A percentile compares a stretch with the other conserved stretches of the same genome.
phyloP scores from a whole-genome alignment of 2,329 filamentous ascomycete species.

The Paraconiothyrium brasiliense region DNA sequence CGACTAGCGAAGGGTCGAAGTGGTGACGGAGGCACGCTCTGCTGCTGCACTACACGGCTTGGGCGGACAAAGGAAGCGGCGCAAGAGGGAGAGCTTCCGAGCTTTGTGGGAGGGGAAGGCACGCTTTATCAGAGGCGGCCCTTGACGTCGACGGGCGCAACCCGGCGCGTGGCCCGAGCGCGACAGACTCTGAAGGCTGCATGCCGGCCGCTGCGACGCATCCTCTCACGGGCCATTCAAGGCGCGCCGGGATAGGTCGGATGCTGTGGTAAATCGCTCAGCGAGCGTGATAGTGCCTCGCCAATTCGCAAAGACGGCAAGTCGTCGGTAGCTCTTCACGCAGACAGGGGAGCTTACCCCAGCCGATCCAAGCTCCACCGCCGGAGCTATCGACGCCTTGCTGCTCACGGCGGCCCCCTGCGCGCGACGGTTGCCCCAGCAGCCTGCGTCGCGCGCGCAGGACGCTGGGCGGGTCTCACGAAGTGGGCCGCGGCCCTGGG shows the following conservation, averaged over 20 bases:
- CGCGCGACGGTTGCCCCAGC: slow-evolving; percentile 8
- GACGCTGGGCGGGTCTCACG: neutral
- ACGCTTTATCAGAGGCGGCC: slow-evolving; percentile 21
- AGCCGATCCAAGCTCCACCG: slow-evolving; percentile 13
- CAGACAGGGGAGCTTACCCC: slow-evolving; percentile 15
- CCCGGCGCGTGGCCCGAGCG: slow-evolving; percentile 5
- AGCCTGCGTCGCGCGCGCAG: neutral
- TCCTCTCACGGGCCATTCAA: slow-evolving; percentile 20
- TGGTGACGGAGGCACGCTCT: slow-evolving; percentile 6
- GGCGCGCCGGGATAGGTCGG: neutral
- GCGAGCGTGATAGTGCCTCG: neutral
- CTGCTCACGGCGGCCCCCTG: neutral
- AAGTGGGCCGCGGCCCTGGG: neutral
- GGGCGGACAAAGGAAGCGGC: slow-evolving; percentile 20
- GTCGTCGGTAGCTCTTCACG: slow-evolving; percentile 12
- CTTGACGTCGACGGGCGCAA: slow-evolving; percentile 24
- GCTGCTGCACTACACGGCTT: slow-evolving; percentile 9
- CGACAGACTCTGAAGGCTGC: slow-evolving; percentile 14
- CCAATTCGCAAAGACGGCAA: neutral
- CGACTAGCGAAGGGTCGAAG: neutral
- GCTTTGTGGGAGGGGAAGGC: slow-evolving; percentile 17
- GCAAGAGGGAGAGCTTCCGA: slow-evolving; percentile 11
- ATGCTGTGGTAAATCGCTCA: too few species aligned
- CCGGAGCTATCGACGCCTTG: slow-evolving; percentile 2
- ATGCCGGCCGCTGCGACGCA: neutral